A percentile compares a stretch with the other conserved stretches of the same genome.
phyloP scores from a whole-genome alignment of 176 grass and related monocot genomes.

The Oryza brachyantha region DNA sequence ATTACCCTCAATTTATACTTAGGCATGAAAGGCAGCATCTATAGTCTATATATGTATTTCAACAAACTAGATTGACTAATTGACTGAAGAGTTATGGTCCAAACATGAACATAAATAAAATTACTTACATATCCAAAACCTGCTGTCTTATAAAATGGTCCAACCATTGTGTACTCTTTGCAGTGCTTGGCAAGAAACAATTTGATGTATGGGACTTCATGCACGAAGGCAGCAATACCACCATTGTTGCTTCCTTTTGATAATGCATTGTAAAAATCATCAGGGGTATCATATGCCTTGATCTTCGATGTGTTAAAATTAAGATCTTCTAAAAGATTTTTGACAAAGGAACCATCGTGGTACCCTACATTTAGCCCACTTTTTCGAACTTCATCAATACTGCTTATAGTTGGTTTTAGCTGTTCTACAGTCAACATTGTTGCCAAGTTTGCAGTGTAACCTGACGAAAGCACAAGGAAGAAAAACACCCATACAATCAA shows the following conservation, averaged over 20 bases:
- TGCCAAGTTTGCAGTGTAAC: slow-evolving; percentile 59
- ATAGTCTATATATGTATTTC: background rate
- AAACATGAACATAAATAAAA: background rate
- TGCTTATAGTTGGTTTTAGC: slow-evolving; percentile 42
- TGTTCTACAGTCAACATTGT: slow-evolving; percentile 57
- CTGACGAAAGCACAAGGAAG: slow-evolving; percentile 49
- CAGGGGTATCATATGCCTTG: slow-evolving; percentile 19
- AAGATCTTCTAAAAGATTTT: slow-evolving; percentile 36
- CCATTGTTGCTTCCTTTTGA: slow-evolving; percentile 50
- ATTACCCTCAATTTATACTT: background rate
- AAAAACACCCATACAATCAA: slow-evolving; percentile 54
- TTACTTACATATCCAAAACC: slow-evolving; percentile 66
- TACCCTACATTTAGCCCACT: slow-evolving; percentile 49
- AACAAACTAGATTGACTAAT: background rate
- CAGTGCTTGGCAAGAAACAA: slow-evolving; percentile 52
- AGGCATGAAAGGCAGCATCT: no score
- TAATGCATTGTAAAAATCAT: slow-evolving; percentile 42
- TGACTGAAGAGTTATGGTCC: background rate
- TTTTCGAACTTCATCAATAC: slow-evolving; percentile 40
- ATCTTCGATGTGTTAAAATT: slow-evolving; percentile 44
- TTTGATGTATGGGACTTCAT: slow-evolving; percentile 59
- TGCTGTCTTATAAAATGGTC: slow-evolving; percentile 55
- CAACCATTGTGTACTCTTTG: slow-evolving; percentile 49
- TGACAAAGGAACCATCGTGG: slow-evolving; percentile 35
- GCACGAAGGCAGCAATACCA: slow-evolving; percentile 49